Conservation (phyloP, 1,284 basidiomycete species). For the Acaromyces ingoldii region DNA sequence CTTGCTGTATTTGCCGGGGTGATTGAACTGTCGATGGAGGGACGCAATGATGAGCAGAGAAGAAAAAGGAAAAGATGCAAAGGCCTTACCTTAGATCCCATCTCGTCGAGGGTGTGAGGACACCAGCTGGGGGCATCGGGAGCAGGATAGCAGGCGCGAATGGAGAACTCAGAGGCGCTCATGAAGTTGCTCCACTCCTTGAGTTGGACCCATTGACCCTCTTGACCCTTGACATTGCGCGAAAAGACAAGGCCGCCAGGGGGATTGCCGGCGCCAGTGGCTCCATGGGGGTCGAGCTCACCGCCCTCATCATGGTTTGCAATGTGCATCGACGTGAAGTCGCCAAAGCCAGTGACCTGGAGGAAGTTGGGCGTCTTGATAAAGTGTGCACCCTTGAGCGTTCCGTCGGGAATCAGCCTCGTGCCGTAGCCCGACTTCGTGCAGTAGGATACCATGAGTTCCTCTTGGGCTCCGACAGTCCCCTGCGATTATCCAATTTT, state of each 20-base stretch:
- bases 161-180: conserved; percentile 25
- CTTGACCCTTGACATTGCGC: conserved; percentile 19
- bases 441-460: conserved; percentile 67
- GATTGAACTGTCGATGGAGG: conserved; percentile 16
- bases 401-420: conserved; percentile 69
- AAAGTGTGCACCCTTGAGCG: conserved; percentile 69
- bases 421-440: conserved; percentile 56
- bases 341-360: conserved; percentile 63
- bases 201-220: conserved; percentile 23
- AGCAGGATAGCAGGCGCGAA: conserved; percentile 29
- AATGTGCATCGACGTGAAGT: conserved; percentile 52
- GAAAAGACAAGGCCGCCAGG: conserved; percentile 28
- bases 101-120: conserved; percentile 34
- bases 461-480: conserved; percentile 52
- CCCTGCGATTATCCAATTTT: background rate
- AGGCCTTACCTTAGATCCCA: conserved; percentile 25
- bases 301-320: conserved; percentile 35
- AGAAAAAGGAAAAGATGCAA: background rate
- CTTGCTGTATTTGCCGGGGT: conserved; percentile 20
- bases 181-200: conserved; percentile 39
- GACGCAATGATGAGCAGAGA: background rate
- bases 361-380: conserved; percentile 64
- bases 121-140: conserved; percentile 21
- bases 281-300: conserved; percentile 37
- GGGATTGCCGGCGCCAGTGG: conserved; percentile 31